Evolutionary conservation across 2,329 filamentous ascomycete genomes (phyloP), one percentile per base, ranked within the genome.

Genomic region (Aphanocladium album): DNA sequence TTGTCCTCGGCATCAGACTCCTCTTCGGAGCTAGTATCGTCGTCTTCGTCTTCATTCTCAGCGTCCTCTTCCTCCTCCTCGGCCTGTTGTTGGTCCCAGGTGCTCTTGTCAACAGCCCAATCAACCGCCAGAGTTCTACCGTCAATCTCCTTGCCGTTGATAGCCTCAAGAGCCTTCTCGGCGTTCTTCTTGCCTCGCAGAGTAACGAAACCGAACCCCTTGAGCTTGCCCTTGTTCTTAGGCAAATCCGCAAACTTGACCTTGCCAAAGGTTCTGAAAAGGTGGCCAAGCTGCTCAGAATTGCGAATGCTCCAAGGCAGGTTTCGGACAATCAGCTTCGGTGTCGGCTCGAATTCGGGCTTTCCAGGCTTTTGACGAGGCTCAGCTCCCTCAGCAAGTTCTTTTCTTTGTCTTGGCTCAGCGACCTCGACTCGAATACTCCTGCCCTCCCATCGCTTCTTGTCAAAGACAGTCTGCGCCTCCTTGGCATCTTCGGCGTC

Each of bases 221-320:
- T 84, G 64, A 96, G 83, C 71, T 86, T 88, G 19, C 83, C 84
- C 64, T 88, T 89, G 67, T 87, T 83, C 69, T 90, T 91, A 1
- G 96, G 96, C 57, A 99, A 78, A 67, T 90, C 90, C 41, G 89
- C 87, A 73, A 88, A 89, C 74, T 93, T 96, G 70, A 99, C 86
- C 74, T 97, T 96, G 63, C 95, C 95, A 71, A 89, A 97, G 70
- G 89, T 92, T 69, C 85, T 80, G 75, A 99, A 99, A 5, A 96
- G 79, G 60, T 85, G 82, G 6, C 85, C 80, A 62, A 99, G 78
- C 70, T 98, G 89, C 35, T 96, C 89, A 0, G 90, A 82, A 9
- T 86, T 89, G 76, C 96, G 96, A 71, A 99, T 89, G 67, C 89
- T 96, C 95, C 95, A 99, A 0, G 95, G 93, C 70, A 99, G 73